phyloP scores from a whole-genome alignment of 2,329 filamentous ascomycete species.

The Beauveria australis region DNA sequence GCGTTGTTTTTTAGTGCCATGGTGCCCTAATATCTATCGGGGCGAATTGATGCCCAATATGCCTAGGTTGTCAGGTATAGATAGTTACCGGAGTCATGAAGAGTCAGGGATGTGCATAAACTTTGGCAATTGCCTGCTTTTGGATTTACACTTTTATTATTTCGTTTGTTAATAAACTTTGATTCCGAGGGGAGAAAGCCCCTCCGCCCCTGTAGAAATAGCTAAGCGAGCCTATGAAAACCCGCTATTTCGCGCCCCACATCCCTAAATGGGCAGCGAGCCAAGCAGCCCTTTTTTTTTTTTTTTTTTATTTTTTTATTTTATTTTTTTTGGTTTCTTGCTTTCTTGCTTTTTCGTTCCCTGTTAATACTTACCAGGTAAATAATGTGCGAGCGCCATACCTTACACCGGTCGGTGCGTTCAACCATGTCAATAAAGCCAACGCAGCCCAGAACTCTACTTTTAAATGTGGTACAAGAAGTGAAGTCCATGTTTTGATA shows the following conservation, averaged over 20 bases:
- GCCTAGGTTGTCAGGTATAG: background rate
- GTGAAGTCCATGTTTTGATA: too few species aligned
- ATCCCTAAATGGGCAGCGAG: conserved; percentile 8
- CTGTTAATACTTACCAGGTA: background rate
- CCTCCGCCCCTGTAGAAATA: background rate
- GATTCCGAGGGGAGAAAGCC: background rate
- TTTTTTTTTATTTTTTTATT: background rate
- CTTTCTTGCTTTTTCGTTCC: background rate
- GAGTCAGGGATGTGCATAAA: background rate
- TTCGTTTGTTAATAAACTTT: background rate
- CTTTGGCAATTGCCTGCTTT: background rate
- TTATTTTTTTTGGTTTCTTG: background rate
- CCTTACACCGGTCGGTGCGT: too few species aligned
- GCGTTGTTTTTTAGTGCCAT: too few species aligned
- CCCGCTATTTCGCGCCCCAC: background rate
- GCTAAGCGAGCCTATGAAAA: conserved; percentile 4
- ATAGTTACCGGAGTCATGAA: background rate
- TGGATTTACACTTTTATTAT: background rate
- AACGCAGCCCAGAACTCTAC: too few species aligned
- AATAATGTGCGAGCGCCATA: background rate
- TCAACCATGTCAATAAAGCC: background rate
- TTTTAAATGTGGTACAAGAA: too few species aligned
- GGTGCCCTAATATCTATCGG: too few species aligned
- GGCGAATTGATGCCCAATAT: too few species aligned
- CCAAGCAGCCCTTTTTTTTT: background rate